These are phyloP conservation scores for Sporothrix pallida DNA, from an alignment of 2,329 filamentous ascomycete genomes.

Conservation along the genomic window DNA sequence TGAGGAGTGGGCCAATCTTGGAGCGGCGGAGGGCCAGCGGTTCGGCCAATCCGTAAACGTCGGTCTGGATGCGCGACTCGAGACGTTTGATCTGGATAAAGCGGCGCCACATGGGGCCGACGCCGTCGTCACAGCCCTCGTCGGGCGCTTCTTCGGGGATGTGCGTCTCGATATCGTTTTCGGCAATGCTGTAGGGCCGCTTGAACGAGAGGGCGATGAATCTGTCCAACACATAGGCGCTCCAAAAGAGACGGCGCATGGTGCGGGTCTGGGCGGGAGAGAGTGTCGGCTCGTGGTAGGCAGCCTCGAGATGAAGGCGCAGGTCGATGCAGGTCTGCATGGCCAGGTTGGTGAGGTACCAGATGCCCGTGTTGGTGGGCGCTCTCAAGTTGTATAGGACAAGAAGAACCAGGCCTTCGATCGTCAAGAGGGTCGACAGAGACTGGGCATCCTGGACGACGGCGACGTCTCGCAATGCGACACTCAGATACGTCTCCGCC, in stretches of 20 bases:
- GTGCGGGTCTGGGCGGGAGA: not conserved
- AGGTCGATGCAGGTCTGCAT: slow-evolving; percentile 60
- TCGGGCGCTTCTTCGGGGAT: slow-evolving; percentile 41
- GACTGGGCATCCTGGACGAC: slow-evolving; percentile 53
- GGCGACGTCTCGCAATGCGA: slow-evolving; percentile 55
- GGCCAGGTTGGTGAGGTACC: slow-evolving; percentile 60
- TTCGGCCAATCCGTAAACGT: slow-evolving; percentile 56
- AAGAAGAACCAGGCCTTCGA: slow-evolving; percentile 58
- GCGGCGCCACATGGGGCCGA: slow-evolving; percentile 18
- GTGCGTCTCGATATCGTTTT: slow-evolving; percentile 51
- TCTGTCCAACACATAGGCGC: slow-evolving; percentile 57
- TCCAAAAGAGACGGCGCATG: slow-evolving; percentile 56
- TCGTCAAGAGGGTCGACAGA: slow-evolving; percentile 51
- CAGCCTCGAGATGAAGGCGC: slow-evolving; percentile 50
- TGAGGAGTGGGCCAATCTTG: slow-evolving; percentile 54
- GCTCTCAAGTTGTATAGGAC: slow-evolving; percentile 58
- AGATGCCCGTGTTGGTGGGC: slow-evolving; percentile 56
- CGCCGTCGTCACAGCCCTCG: not conserved
- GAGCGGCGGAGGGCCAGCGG: slow-evolving; percentile 50
- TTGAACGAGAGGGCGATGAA: slow-evolving; percentile 58
- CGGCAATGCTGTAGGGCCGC: slow-evolving; percentile 56
- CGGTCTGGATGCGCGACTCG: slow-evolving; percentile 57
- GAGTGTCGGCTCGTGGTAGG: slow-evolving; percentile 11
- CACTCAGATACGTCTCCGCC: slow-evolving; percentile 54
- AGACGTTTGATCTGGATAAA: slow-evolving; percentile 54